Evolutionary conservation across 176 grass and related monocot species (phyloP).

Genomic region (Saccharum spontaneum): DNA sequence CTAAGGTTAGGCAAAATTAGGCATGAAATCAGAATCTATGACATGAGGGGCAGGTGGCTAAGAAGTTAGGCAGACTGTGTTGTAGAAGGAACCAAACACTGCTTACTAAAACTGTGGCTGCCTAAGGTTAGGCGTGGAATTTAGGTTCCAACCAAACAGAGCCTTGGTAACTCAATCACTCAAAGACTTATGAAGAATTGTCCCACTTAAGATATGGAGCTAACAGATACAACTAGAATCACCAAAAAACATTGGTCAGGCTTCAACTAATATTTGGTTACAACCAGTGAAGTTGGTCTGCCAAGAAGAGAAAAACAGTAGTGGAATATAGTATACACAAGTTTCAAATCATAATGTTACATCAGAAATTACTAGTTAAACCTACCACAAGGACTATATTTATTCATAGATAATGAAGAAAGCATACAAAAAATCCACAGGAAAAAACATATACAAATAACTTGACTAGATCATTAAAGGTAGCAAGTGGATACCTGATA

Average conservation of each 20-base stretch:
- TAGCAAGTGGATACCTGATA: slow-evolving; percentile 69
- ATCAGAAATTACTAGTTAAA: background rate
- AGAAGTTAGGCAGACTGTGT: background rate
- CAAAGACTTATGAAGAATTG: background rate
- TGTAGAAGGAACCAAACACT: background rate
- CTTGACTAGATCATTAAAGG: background rate
- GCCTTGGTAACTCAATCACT: background rate
- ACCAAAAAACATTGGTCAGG: background rate
- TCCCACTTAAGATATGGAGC: background rate
- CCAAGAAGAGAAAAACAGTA: background rate
- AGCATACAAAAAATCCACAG: background rate
- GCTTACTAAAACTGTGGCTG: background rate
- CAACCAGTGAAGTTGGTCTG: slow-evolving; percentile 13
- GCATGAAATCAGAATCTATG: background rate
- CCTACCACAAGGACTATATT: background rate
- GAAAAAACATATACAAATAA: slow-evolving; percentile 29
- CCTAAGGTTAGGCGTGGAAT: background rate
- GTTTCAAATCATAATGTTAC: slow-evolving; percentile 8
- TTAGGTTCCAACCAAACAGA: background rate
- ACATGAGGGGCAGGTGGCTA: background rate
- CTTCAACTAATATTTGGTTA: background rate
- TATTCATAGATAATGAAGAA: slow-evolving; percentile 1
- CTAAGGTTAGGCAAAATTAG: background rate
- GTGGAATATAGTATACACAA: background rate
- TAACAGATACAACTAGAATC: slow-evolving; percentile 2